Evolutionary conservation across 2,329 filamentous ascomycete genomes (phyloP).

Genomic region (Aspergillus terreus): DNA sequence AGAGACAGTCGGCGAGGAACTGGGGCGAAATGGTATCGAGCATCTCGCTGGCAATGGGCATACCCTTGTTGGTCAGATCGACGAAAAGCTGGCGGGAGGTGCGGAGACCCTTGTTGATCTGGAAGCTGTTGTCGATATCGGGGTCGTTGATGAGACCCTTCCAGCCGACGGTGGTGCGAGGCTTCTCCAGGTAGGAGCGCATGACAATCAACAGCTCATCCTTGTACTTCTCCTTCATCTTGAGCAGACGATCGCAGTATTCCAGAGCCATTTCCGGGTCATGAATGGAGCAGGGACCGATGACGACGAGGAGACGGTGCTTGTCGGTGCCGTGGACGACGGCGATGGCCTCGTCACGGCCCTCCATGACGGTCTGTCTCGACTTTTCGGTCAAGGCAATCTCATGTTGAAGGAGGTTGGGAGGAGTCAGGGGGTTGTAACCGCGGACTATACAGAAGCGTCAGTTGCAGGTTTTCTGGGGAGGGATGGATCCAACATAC

Average conservation of each 20-base stretch:
- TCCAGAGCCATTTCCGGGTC: constrained; percentile 85
- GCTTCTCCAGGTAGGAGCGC: constrained; percentile 98
- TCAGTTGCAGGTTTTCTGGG: not conserved
- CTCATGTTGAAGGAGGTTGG: constrained; percentile 92
- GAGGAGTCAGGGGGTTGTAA: constrained; percentile 89
- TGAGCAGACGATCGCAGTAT: constrained; percentile 81
- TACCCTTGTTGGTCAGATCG: constrained; percentile 83
- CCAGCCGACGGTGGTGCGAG: constrained; percentile 95
- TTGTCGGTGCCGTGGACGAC: constrained; percentile 57
- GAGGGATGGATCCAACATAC: constrained; percentile 48
- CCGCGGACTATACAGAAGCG: constrained; percentile 61
- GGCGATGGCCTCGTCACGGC: constrained; percentile 58
- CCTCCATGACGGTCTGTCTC: constrained; percentile 54
- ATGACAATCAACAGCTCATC: constrained; percentile 92
- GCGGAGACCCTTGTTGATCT: constrained; percentile 96
- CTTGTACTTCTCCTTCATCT: constrained; percentile 81
- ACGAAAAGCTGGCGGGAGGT: constrained; percentile 87
- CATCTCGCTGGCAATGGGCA: constrained; percentile 97
- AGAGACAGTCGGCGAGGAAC: constrained; percentile 89
- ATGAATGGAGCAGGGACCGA: constrained; percentile 96
- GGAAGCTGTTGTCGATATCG: constrained; percentile 96
- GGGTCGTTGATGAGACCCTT: constrained; percentile 99
- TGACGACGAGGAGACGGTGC: constrained; percentile 68
- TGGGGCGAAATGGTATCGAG: constrained; percentile 96
- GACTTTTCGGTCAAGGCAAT: constrained; percentile 55